Conservation (phyloP, 2,329 filamentous ascomycete genomes). For the Akanthomyces muscarius region DNA sequence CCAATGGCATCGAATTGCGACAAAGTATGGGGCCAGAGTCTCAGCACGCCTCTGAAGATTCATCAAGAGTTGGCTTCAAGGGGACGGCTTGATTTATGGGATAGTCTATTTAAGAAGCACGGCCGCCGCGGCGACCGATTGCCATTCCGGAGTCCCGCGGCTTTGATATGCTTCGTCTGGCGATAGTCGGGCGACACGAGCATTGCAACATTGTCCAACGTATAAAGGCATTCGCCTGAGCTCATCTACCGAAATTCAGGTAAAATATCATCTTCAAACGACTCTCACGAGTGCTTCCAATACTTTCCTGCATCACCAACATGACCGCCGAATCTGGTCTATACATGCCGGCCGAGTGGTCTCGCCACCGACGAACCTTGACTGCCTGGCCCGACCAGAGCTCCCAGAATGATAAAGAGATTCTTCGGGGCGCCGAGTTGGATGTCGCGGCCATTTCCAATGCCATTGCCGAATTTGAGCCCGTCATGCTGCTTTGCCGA, state of each 20-base stretch:
- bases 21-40: neutral
- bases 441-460: slow-evolving; percentile 15
- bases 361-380: slow-evolving; percentile 12
- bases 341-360: slow-evolving; percentile 12
- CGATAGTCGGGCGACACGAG: neutral
- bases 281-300: neutral
- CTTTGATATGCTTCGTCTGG: neutral
- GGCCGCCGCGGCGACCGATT: slow-evolving; percentile 1
- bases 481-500: slow-evolving; percentile 14
- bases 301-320: neutral
- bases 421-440: slow-evolving; percentile 5
- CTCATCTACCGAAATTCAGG: neutral
- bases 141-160: neutral
- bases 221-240: neutral
- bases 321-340: neutral
- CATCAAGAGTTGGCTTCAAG: neutral
- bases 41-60: neutral
- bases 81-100: neutral
- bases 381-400: slow-evolving; percentile 10
- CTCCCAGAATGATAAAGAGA: slow-evolving; percentile 3
- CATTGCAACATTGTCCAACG: neutral
- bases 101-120: neutral
- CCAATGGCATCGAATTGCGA: slow-evolving; percentile 11
- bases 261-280: neutral
- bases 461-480: slow-evolving; percentile 15